Base-by-base conservation (phyloP, 768 basidiomycete genomes). In the Amanita muscaria region DNA sequence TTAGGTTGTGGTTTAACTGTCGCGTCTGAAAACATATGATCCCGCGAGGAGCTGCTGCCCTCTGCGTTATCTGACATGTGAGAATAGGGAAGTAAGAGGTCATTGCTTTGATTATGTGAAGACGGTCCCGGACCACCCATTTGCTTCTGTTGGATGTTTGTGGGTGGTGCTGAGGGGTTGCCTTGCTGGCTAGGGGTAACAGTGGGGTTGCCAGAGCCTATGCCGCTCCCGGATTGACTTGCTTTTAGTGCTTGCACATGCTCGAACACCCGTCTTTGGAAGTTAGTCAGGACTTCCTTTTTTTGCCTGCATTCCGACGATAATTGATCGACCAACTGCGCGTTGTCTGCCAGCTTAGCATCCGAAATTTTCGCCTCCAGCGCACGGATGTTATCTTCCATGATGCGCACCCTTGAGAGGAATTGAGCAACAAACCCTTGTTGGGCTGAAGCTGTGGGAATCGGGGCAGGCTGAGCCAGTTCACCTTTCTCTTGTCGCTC, bases 361-460 rank as follows among this genome's bases (percentile, higher is more conserved):
- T 47, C 31, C 14, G 46, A 46, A 19, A 56, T 46, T 10, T 43
- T 42, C 0, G 34, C 30, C 32, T 50, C 49, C 19, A 58, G 32
- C 9, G 38, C 37, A 22, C 51, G 50, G 18, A 57, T 33, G 22
- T 49, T 39, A 32, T 40, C 47, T 29, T 55, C 51, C 24, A 47
- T 34, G 5, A 41, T 29, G 9, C 45, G 52, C n/a, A 54, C 32
- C n/a, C 35, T 43, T n/a, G 53, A 35, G 14, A 53, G 21, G 27
- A 51, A 4, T 14, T 50, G 50, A 32, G 39, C 15, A 21, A 39
- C 24, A 15, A 34, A 27, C 22, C 12, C 18, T 16, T 49, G 21
- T 56, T 53, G 15, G 56, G 40, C 25, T 55, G 58, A 16, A 47
- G 56, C 23, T 32, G 23, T 27, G 5, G 60, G 40, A 31, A 52